Conservation (phyloP, 2,329 filamentous ascomycete species). For the Simplicillium aogashimaense region DNA sequence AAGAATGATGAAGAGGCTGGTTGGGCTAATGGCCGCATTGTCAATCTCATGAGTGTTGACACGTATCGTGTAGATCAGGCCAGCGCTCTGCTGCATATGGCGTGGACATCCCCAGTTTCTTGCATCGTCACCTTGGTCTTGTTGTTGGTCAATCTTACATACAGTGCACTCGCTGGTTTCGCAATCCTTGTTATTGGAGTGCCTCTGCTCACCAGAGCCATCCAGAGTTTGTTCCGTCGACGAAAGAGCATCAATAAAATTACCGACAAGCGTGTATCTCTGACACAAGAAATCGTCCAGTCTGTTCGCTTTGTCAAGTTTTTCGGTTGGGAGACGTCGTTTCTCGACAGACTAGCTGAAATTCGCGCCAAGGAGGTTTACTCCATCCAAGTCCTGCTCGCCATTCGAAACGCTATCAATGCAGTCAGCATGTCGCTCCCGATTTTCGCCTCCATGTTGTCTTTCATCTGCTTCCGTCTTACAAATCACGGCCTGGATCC, state of each 20-base stretch:
- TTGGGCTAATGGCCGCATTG: slow-evolving; percentile 86
- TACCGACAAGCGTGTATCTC: slow-evolving; percentile 81
- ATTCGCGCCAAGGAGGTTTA: slow-evolving; percentile 70
- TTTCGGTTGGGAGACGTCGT: slow-evolving; percentile 90
- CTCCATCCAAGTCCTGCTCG: slow-evolving; percentile 74
- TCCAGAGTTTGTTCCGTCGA: slow-evolving; percentile 65
- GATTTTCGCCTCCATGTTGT: slow-evolving; percentile 88
- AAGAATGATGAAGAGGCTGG: slow-evolving; percentile 43
- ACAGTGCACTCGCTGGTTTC: slow-evolving; percentile 84
- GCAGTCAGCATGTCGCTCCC: slow-evolving; percentile 78
- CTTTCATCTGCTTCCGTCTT: slow-evolving; percentile 75
- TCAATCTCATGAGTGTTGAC: slow-evolving; percentile 92
- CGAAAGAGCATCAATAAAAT: slow-evolving; percentile 81
- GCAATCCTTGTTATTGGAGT: slow-evolving; percentile 70
- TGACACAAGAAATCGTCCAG: slow-evolving; percentile 87
- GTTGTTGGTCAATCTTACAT: slow-evolving; percentile 77
- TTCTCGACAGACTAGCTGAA: slow-evolving; percentile 64
- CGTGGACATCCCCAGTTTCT: slow-evolving; percentile 77
- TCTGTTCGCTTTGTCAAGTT: slow-evolving; percentile 93
- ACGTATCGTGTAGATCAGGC: slow-evolving; percentile 88
- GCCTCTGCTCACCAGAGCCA: slow-evolving; percentile 66
- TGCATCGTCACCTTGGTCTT: slow-evolving; percentile 71
- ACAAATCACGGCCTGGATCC: slow-evolving; percentile 60
- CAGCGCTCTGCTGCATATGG: slow-evolving; percentile 78
- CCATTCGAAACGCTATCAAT: slow-evolving; percentile 77